These are phyloP conservation scores for Coffea eugenioides DNA, from an alignment of 257 asterid genomes.

Conservation along the genomic window DNA sequence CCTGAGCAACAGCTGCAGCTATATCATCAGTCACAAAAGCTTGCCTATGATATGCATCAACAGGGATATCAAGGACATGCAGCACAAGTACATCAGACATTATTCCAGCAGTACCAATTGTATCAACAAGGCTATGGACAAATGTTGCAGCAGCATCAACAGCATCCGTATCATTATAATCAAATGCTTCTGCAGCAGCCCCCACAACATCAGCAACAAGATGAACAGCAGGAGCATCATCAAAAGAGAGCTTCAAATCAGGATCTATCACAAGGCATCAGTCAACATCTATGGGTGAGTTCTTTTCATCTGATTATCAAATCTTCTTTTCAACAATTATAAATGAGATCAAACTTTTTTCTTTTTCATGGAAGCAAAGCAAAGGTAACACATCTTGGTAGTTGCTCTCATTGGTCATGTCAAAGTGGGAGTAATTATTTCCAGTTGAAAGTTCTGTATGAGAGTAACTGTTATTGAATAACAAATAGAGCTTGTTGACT, in stretches of 20 bases:
- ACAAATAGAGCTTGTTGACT: too few species aligned
- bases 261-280: neutral
- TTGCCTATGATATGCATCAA: conserved; percentile 48
- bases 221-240: conserved; percentile 28
- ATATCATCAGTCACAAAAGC: conserved; percentile 37
- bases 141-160: conserved; percentile 36
- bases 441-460: neutral
- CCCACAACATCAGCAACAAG: conserved; percentile 36
- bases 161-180: conserved; percentile 27
- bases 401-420: neutral
- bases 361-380: neutral
- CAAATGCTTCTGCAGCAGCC: conserved; percentile 31
- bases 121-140: conserved; percentile 52
- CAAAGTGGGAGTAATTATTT: neutral
- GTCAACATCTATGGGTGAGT: conserved; percentile 15
- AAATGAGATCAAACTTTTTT: neutral
- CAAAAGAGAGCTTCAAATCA: neutral
- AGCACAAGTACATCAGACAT: conserved; percentile 46
- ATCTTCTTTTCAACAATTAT: neutral
- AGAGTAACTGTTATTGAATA: neutral
- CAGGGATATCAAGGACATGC: conserved; percentile 51
- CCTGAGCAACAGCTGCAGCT: conserved; percentile 16
- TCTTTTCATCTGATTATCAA: neutral
- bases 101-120: conserved; percentile 71
- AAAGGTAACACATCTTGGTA: neutral